A percentile compares a stretch with the other conserved stretches of the same genome.
Conservation (phyloP, 148 eudicot genomes). For the Drosera capensis region DNA sequence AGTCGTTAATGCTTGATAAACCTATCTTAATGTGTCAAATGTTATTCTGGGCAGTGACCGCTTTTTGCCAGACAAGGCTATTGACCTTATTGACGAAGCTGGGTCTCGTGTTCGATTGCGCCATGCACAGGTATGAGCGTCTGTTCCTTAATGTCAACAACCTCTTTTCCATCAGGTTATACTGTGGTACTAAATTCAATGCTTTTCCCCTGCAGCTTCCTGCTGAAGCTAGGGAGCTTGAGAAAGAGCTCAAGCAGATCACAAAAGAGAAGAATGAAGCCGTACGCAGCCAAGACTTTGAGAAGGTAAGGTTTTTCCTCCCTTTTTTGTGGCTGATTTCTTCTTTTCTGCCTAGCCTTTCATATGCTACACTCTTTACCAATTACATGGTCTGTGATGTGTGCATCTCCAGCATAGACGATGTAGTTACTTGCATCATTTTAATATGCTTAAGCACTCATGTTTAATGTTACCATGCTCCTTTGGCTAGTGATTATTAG, state of each 20-base stretch:
- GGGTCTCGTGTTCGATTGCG: conserved; percentile 75
- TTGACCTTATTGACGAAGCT: conserved; percentile 84
- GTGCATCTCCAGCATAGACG: too few relatives aligned
- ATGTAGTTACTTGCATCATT: too few relatives aligned
- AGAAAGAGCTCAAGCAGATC: conserved; percentile 46
- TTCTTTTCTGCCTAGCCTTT: too few relatives aligned
- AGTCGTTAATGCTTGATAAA: too few relatives aligned
- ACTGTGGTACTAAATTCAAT: too few relatives aligned
- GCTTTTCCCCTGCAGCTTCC: conserved; percentile 31
- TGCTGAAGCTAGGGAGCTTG: conserved; percentile 54
- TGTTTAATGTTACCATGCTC: too few relatives aligned
- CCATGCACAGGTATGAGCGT: conserved; percentile 47
- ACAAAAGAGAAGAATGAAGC: conserved; percentile 54
- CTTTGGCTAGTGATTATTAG: too few relatives aligned
- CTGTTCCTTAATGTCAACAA: background rate
- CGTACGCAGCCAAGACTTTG: conserved; percentile 49
- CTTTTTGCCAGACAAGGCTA: conserved; percentile 82
- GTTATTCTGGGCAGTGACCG: conserved; percentile 82
- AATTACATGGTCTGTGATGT: too few relatives aligned
- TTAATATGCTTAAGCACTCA: too few relatives aligned
- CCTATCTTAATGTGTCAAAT: too few relatives aligned
- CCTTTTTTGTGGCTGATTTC: background rate
- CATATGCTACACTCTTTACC: too few relatives aligned
- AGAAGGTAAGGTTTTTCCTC: conserved; percentile 22
- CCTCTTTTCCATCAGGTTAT: too few relatives aligned